These are phyloP conservation scores for Falciphora oryzae DNA, from an alignment of 2,329 filamentous ascomycete genomes.

Conservation along the genomic window DNA sequence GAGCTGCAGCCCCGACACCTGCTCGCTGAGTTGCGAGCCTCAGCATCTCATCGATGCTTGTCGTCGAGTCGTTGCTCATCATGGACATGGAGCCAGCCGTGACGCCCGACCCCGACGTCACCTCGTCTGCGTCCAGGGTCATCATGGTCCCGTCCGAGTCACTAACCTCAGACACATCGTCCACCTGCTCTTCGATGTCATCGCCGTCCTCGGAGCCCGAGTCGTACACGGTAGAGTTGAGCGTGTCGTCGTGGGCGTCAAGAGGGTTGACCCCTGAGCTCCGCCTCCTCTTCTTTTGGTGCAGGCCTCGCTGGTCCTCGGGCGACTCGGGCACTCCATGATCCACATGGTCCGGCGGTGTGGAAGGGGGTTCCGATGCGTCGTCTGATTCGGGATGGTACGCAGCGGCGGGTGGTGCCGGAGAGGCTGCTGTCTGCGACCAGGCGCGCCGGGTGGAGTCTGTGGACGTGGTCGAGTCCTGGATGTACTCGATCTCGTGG, in stretches of 20 bases:
- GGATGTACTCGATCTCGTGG: conserved; percentile 84
- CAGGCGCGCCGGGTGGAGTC: conserved; percentile 70
- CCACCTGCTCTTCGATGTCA: conserved; percentile 49
- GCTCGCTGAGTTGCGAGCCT: conserved; percentile 70
- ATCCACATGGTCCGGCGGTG: conserved; percentile 56
- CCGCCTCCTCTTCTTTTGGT: conserved; percentile 56
- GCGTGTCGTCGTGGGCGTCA: conserved; percentile 60
- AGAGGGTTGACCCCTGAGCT: conserved; percentile 62
- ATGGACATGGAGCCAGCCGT: conserved; percentile 52
- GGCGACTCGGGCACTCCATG: conserved; percentile 53
- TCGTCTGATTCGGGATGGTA: conserved; percentile 37
- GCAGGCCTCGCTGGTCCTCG: conserved; percentile 57
- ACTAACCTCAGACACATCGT: conserved; percentile 41
- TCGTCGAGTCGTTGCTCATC: conserved; percentile 59
- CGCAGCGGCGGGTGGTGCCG: conserved; percentile 19
- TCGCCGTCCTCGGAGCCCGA: conserved; percentile 55
- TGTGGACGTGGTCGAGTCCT: conserved; percentile 78
- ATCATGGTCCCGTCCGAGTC: conserved; percentile 67
- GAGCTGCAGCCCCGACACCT: conserved; percentile 36
- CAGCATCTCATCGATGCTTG: conserved; percentile 70
- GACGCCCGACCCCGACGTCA: conserved; percentile 61
- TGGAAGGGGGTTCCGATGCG: conserved; percentile 53
- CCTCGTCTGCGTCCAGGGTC: conserved; percentile 75
- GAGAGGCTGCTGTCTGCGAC: conserved; percentile 46
- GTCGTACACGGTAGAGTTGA: conserved; percentile 76